Evolutionary conservation across 2,329 filamentous ascomycete genomes (phyloP).

Genomic region (Monosporascus sp.): DNA sequence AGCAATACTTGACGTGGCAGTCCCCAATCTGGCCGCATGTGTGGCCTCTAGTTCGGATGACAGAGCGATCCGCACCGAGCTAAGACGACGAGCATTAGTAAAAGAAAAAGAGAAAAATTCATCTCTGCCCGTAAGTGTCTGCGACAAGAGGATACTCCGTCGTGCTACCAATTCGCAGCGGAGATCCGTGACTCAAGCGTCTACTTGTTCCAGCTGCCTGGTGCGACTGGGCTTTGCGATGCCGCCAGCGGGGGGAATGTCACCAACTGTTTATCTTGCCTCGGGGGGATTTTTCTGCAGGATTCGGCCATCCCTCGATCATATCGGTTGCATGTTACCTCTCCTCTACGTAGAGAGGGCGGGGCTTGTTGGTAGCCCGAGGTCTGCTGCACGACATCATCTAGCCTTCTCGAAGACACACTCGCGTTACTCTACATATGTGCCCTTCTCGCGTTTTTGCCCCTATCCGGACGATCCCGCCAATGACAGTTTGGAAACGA

Average conservation of each 20-base stretch:
- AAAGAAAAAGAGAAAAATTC: neutral
- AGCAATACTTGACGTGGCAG: conserved; percentile 27
- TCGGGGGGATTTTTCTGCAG: neutral
- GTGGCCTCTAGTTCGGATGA: conserved; percentile 23
- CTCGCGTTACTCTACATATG: neutral
- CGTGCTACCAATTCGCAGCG: conserved; percentile 16
- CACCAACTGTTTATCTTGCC: neutral
- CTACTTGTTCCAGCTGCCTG: neutral
- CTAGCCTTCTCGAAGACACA: conserved; percentile 13
- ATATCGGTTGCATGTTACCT: conserved; percentile 1
- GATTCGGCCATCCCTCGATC: neutral
- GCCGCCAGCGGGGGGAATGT: neutral
- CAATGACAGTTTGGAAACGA: neutral
- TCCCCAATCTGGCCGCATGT: conserved; percentile 21
- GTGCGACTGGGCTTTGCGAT: neutral
- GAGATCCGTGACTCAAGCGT: conserved; percentile 8
- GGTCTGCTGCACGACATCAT: conserved; percentile 21
- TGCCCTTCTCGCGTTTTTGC: neutral
- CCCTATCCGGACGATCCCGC: conserved; percentile 2
- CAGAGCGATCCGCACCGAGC: conserved; percentile 19
- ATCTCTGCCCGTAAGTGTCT: conserved; percentile 19
- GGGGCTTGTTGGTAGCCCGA: conserved; percentile 8
- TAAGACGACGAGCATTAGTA: conserved; percentile 18
- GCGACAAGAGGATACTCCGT: conserved; percentile 19
- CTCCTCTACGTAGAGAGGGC: neutral